Base-by-base conservation (phyloP, 345 rosid genomes). In the Eutrema heterophyllum region DNA sequence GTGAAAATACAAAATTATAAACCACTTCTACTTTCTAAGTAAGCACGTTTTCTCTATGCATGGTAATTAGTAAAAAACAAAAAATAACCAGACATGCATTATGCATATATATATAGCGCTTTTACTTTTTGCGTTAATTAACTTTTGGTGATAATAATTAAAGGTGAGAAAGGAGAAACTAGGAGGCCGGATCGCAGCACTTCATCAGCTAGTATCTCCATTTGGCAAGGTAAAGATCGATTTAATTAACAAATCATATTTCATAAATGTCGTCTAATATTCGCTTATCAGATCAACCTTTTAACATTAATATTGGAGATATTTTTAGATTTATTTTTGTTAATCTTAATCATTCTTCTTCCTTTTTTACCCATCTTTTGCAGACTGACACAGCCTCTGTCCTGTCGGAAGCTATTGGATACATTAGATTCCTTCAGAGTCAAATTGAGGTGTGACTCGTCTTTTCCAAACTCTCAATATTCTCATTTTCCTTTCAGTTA, bases 321-420 rank as follows among this genome's bases (percentile, higher is more conserved):
- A 16, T 12, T 70, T 62, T 53, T n/a, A 11, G 26, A 16, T 33
- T 75, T 54, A 8, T 53, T 63, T 64, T 64, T 64, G 58, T 71
- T 45, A 71, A 70, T 54, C 63, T 64, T 63, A 81, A 81, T 75
- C 83, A 78, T 79, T 64, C 74, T 45, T 73, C 75, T 68, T 81
- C 71, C 80, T 26, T 52, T 82, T 84, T 75, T 72, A 71, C 66
- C 44, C 84, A 45, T 72, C 59, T 71, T 76, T 79, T 86, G 88
- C 98, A 95, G 99, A 95, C 98, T 89, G 99, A 95, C 94, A 92
- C 99, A 62, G 99, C 98, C 67, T 95, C 99, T 75, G 99, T 95
- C 77, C 80, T 95, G 93, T 84, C 88, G 87, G 99, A 95, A 79
- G 88, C 98, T 69, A 90, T 92, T 82, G 99, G 98, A 80, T 92